A percentile compares a stretch with the other conserved stretches of the same genome.
phyloP scores from a whole-genome alignment of 306 rosid genomes.

The Vigna reflexopilosa region DNA sequence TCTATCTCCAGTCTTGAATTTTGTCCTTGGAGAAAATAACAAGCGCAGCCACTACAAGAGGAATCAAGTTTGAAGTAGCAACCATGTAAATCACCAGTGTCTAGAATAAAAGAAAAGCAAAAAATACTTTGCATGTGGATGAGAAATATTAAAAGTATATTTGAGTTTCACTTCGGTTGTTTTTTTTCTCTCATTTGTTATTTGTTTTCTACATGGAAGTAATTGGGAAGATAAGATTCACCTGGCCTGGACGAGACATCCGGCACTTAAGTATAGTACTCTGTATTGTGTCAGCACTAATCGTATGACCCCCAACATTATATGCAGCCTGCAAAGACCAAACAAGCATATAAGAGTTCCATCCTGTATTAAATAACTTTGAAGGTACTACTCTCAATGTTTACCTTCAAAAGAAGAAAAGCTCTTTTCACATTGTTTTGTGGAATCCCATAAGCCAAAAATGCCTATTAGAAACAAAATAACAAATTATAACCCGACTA shows the following conservation, averaged over 20 bases:
- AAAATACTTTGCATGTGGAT: background rate
- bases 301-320: conserved; percentile 86
- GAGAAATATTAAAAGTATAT: background rate
- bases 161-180: background rate
- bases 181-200: background rate
- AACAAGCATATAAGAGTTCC: conserved; percentile 39
- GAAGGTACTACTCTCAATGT: conserved; percentile 24
- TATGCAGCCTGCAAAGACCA: conserved; percentile 85
- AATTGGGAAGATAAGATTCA: conserved; percentile 35
- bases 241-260: conserved; percentile 96
- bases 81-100: conserved; percentile 8
- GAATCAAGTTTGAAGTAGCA: conserved; percentile 17
- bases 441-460: conserved; percentile 96
- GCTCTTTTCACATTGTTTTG: conserved; percentile 82
- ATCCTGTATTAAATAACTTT: conserved; percentile 28
- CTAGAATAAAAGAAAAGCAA: background rate
- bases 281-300: conserved; percentile 90
- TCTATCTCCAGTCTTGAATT: conserved; percentile 76
- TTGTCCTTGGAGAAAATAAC: conserved; percentile 68
- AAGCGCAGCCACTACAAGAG: conserved; percentile 85
- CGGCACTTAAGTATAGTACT: conserved; percentile 83
- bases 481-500: conserved; percentile 31
- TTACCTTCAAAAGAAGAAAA: conserved; percentile 88
- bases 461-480: conserved; percentile 69
- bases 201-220: background rate